These are phyloP conservation scores for Paracamarosporium sp. DNA, from an alignment of 2,329 filamentous ascomycete genomes.

Conservation along the genomic window DNA sequence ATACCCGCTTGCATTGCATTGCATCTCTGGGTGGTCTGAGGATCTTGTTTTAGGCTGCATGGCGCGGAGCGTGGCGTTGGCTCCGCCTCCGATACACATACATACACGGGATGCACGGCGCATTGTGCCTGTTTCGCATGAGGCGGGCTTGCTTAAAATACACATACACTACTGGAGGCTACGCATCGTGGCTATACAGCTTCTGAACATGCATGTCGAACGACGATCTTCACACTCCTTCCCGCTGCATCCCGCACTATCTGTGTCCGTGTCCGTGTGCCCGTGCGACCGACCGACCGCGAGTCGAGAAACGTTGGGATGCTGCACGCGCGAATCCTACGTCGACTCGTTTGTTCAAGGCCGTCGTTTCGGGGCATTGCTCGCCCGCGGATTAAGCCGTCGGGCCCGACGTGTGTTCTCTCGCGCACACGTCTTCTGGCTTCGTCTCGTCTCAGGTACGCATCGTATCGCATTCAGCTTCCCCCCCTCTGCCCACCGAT, in stretches of 20 bases:
- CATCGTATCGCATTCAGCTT: no score
- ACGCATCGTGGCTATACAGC: not conserved
- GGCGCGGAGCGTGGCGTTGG: not conserved
- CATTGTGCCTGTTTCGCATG: not conserved
- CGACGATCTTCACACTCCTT: not conserved
- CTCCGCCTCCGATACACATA: not conserved
- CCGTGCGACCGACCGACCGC: not conserved
- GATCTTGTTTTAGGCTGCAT: not conserved
- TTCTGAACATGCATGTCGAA: not conserved
- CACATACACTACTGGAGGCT: not conserved
- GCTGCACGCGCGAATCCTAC: not conserved
- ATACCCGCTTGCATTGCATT: conserved; percentile 1
- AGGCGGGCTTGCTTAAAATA: not conserved
- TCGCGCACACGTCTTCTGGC: no score
- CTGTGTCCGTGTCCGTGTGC: no score
- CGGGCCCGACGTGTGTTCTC: no score
- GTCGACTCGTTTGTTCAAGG: not conserved
- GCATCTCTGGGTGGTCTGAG: not conserved
- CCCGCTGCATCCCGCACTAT: no score
- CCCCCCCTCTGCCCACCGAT: no score
- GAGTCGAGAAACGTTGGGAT: not conserved
- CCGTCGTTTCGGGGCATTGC: not conserved
- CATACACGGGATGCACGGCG: not conserved
- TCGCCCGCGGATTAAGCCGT: no score
- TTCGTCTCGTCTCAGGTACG: no score